Evolutionary conservation across 495 filamentous ascomycete species (phyloP).

Genomic region (Stereocaulon alpinum): DNA sequence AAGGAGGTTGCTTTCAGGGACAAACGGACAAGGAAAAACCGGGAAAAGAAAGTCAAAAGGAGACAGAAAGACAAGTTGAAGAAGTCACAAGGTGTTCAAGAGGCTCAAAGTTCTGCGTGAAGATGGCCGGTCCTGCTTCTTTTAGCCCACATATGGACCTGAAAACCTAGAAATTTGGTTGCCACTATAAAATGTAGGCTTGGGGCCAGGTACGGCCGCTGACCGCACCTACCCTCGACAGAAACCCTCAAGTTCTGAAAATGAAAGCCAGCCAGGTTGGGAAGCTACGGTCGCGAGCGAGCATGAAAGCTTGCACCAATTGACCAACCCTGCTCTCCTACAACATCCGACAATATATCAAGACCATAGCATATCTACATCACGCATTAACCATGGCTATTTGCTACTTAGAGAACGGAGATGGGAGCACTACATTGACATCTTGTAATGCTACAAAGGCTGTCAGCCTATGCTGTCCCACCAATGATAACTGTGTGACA

Average conservation of each 20-base stretch:
- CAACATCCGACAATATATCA: background rate
- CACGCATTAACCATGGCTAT: constrained; percentile 8
- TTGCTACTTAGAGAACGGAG: background rate
- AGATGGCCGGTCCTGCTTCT: too few species aligned
- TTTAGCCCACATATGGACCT: too few species aligned
- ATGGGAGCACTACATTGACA: background rate
- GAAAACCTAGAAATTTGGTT: too few species aligned
- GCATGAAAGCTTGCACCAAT: too few species aligned
- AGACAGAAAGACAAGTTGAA: constrained; percentile 16
- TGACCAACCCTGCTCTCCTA: background rate
- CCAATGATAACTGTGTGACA: constrained; percentile 11
- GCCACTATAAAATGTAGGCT: too few species aligned
- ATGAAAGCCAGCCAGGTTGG: too few species aligned
- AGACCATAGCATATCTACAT: background rate
- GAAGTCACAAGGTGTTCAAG: background rate
- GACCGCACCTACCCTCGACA: too few species aligned
- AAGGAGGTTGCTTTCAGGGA: constrained; percentile 15
- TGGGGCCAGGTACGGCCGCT: too few species aligned
- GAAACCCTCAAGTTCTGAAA: too few species aligned
- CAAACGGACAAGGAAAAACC: constrained; percentile 18
- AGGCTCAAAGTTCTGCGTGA: background rate
- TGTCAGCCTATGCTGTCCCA: constrained; percentile 13
- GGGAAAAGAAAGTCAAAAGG: constrained; percentile 22
- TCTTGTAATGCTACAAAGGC: constrained; percentile 9
- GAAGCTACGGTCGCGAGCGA: too few species aligned